A percentile compares a stretch with the other conserved stretches of the same genome.
Conservation (phyloP, 163 green algal genomes). For the Scenedesmus sp. region DNA sequence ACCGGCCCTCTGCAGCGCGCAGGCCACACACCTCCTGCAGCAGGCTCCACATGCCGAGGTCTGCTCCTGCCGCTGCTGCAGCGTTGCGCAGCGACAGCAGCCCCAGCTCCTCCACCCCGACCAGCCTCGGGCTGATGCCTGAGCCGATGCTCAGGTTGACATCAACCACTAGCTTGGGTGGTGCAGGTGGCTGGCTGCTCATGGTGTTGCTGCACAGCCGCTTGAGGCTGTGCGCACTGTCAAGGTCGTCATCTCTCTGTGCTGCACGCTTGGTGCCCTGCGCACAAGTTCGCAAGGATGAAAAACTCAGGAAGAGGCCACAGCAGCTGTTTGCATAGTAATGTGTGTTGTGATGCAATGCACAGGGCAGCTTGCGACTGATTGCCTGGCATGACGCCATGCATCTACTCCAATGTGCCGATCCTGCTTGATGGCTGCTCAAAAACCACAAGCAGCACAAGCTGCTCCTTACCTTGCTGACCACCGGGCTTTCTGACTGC, state of each 20-base stretch:
- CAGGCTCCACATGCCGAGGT: slow-evolving; percentile 23
- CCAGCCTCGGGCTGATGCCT: slow-evolving; percentile 30
- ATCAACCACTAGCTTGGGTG: slow-evolving; percentile 24
- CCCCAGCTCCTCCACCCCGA: neutral
- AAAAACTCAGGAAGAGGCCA: neutral
- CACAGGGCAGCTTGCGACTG: no score
- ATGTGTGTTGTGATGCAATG: neutral
- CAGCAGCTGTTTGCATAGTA: neutral
- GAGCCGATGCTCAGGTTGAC: neutral
- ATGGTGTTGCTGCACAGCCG: slow-evolving; percentile 29
- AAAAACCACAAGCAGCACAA: neutral
- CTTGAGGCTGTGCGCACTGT: slow-evolving; percentile 42
- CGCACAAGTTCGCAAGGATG: neutral
- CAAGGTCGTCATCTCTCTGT: slow-evolving; percentile 16
- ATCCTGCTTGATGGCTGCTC: neutral
- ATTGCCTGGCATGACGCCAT: neutral
- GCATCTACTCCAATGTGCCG: neutral
- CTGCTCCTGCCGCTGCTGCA: neutral
- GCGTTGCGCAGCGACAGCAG: slow-evolving; percentile 18
- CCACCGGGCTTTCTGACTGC: slow-evolving; percentile 30
- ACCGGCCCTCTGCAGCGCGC: neutral
- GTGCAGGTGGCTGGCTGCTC: neutral
- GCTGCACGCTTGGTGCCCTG: slow-evolving; percentile 22
- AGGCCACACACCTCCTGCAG: slow-evolving; percentile 29
- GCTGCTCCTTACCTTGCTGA: slow-evolving; percentile 28